A percentile compares a stretch with the other conserved stretches of the same genome.
phyloP scores from a whole-genome alignment of 345 rosid species.

The Gossypium anomalum region DNA sequence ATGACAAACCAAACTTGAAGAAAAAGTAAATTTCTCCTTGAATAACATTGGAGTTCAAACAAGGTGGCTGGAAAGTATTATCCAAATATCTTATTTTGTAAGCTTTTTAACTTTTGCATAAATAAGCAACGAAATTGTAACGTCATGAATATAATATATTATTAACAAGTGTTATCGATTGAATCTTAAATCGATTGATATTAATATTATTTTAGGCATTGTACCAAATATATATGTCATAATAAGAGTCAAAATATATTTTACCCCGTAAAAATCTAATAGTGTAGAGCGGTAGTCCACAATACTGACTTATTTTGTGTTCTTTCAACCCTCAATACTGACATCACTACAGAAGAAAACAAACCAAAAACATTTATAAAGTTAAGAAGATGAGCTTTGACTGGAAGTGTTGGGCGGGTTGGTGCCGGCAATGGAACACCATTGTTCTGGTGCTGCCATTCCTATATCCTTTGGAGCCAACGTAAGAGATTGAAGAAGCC shows the following conservation, averaged over 20 bases:
- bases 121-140: background rate
- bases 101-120: background rate
- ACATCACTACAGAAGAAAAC: background rate
- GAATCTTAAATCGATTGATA: too few relatives aligned
- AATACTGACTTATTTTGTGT: background rate
- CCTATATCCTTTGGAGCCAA: too few relatives aligned
- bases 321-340: background rate
- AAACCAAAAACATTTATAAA: background rate
- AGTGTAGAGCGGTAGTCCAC: background rate
- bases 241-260: too few relatives aligned
- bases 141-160: background rate
- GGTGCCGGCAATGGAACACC: too few relatives aligned
- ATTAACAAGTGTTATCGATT: rapidly evolving
- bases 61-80: background rate
- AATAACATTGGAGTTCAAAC: background rate
- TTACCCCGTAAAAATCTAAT: rapidly evolving
- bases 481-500: too few relatives aligned
- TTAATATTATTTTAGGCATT: too few relatives aligned
- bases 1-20: background rate
- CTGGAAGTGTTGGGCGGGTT: background rate
- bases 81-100: background rate
- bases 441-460: too few relatives aligned
- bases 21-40: background rate
- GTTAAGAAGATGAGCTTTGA: background rate
- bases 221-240: too few relatives aligned